A percentile compares a stretch with the other conserved stretches of the same genome.
phyloP scores from a whole-genome alignment of 371 early-diverging fungal species.

The Phascolomyces articulosus region DNA sequence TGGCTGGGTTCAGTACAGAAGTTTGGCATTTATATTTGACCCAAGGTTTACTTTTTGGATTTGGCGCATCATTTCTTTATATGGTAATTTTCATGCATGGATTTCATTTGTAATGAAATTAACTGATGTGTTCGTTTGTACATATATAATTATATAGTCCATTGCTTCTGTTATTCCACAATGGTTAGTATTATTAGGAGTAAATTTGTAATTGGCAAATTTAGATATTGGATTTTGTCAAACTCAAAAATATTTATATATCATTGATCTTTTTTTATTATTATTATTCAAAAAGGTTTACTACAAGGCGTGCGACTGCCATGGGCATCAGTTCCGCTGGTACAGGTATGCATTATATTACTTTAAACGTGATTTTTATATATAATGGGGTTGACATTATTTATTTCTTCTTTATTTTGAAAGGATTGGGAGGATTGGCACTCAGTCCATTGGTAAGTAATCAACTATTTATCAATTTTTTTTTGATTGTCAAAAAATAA shows the following conservation, averaged over 20 bases:
- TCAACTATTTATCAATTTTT: not conserved
- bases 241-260: not conserved
- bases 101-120: too few relatives aligned
- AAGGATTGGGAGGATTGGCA: not conserved
- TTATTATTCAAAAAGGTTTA: not conserved
- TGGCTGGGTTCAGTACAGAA: slow-evolving; percentile 47
- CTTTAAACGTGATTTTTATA: too few relatives aligned
- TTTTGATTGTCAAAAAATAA: too few relatives aligned
- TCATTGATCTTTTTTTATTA: not conserved
- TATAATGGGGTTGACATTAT: too few relatives aligned
- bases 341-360: too few relatives aligned
- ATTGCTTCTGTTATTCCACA: not conserved
- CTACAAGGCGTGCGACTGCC: not conserved
- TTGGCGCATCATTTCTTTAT: slow-evolving; percentile 40
- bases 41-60: slow-evolving; percentile 56
- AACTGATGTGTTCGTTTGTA: too few relatives aligned
- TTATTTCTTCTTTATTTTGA: too few relatives aligned
- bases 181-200: not conserved
- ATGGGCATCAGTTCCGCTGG: not conserved
- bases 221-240: too few relatives aligned
- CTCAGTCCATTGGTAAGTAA: not conserved
- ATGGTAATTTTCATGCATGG: slow-evolving; percentile 20
- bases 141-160: not conserved
- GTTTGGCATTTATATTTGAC: slow-evolving; percentile 64
- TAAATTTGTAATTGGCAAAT: too few relatives aligned